A percentile compares a stretch with the other conserved stretches of the same genome.
Conservation (phyloP, 2,329 filamentous ascomycete species). For the Metarhizium rileyi region DNA sequence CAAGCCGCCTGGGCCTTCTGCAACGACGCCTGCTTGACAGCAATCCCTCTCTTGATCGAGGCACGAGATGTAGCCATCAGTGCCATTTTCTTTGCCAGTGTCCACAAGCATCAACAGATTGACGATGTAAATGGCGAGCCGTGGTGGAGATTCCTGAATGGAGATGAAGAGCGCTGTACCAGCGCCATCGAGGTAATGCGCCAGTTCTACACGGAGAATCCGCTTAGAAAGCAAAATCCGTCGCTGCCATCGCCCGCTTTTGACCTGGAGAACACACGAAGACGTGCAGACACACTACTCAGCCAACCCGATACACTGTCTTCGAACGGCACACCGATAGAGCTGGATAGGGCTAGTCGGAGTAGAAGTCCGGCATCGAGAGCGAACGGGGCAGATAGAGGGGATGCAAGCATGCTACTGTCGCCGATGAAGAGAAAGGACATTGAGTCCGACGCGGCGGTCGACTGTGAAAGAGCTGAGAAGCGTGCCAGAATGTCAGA, state of each 20-base stretch:
- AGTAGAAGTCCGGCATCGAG: conserved; percentile 38
- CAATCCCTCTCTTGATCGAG: conserved; percentile 71
- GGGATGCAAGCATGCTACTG: conserved; percentile 8
- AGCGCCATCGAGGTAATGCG: conserved; percentile 69
- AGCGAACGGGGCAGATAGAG: conserved; percentile 28
- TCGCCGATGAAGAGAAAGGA: conserved; percentile 36
- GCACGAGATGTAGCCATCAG: conserved; percentile 75
- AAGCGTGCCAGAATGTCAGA: conserved; percentile 37
- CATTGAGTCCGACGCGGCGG: conserved; percentile 22
- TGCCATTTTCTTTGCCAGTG: conserved; percentile 78
- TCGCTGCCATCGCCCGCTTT: conserved; percentile 45
- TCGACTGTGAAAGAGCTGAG: conserved; percentile 26
- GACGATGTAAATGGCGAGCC: conserved; percentile 65
- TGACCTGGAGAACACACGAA: conserved; percentile 44
- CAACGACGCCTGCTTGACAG: conserved; percentile 80
- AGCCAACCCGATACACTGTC: conserved; percentile 35
- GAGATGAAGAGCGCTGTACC: conserved; percentile 59
- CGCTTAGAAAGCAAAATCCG: conserved; percentile 46
- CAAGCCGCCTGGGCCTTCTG: conserved; percentile 90
- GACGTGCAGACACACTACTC: conserved; percentile 33
- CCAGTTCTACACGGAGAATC: conserved; percentile 56
- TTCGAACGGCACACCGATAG: conserved; percentile 38
- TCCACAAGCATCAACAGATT: conserved; percentile 63
- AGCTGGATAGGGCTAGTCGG: conserved; percentile 37
- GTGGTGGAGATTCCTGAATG: conserved; percentile 79